Evolutionary conservation across 2,329 filamentous ascomycete genomes (phyloP).

Genomic region (Drechslerella dactyloides): DNA sequence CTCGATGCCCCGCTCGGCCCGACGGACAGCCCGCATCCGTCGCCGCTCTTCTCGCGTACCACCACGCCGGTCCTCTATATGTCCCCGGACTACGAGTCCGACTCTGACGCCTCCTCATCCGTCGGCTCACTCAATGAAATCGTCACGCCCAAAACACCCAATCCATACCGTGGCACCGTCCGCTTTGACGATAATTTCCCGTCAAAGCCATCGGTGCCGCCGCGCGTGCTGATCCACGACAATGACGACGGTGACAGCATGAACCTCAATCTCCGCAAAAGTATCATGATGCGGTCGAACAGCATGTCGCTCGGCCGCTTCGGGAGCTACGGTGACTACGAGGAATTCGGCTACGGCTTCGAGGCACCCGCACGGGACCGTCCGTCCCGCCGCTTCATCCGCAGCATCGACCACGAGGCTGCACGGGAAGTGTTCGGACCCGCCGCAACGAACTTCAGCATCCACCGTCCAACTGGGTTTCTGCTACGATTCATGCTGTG

Average conservation of each 20-base stretch:
- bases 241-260: conserved; percentile 23
- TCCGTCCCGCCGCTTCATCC: conserved; percentile 30
- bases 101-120: conserved; percentile 12
- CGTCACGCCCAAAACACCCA: conserved; percentile 20
- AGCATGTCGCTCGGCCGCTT: conserved; percentile 16
- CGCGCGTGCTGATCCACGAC: conserved; percentile 17
- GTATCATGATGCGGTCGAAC: conserved; percentile 15
- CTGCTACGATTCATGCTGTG: conserved; percentile 34
- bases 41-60: conserved; percentile 24
- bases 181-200: not conserved
- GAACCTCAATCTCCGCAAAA: conserved; percentile 22
- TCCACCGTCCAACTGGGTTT: conserved; percentile 32
- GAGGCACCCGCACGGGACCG: conserved; percentile 12
- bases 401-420: conserved; percentile 33
- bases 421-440: conserved; percentile 32
- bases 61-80: conserved; percentile 33
- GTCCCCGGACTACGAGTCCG: conserved; percentile 7
- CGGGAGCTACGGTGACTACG: conserved; percentile 11
- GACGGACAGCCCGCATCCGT: conserved; percentile 14
- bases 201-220: not conserved
- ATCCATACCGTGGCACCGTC: not conserved
- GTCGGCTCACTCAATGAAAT: conserved; percentile 25
- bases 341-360: conserved; percentile 5
- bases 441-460: conserved; percentile 28
- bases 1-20: not conserved